Evolutionary conservation across 371 early-diverging fungal genomes (phyloP), one percentile per base, ranked within the genome.

Genomic region (Mucor mucedo): DNA sequence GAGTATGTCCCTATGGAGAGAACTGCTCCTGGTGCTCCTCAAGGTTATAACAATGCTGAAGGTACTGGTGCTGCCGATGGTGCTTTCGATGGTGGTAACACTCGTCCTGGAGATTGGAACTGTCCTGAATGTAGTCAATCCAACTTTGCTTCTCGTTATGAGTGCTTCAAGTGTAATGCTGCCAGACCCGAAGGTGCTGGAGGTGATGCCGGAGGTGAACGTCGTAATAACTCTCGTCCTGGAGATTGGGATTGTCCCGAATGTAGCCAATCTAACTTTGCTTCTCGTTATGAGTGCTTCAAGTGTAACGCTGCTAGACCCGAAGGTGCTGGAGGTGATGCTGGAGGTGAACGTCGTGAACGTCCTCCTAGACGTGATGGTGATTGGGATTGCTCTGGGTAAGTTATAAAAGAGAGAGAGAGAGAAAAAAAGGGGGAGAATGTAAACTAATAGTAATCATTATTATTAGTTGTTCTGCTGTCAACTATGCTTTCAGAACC

Each of bases 231-330:
- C 9, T 1, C 28, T 42, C 75, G 75, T 48, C 77, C 83, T 52
- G 91, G 91, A 27, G 91, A 91, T 65, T 91, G 91, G 91, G 66
- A 78, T 41, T 91, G 91, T 62, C 75, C 84, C 21, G 77, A 72
- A 16, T 76, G 79, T 52, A 65, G 76, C 42, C 57, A 58, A 13
- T 68, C 55, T 59, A 77, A 80, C 68, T 77, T 70, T 59, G 68
- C 77, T 47, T 79, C 84, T 55, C 75, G 89, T 62, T 76, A 80
- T 30, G 85, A 82, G 54, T 91, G 91, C 70, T 87, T 83, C 78
- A 85, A 84, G 68, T 91, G 91, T 61, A 71, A 73, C 42, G 71
- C 79, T 39, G 77, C 85, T 13, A 84, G 83, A 67, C 84, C 86
- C 33, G 73, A 78, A 58, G 87, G 83, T 55, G 78, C 75, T 48